Percentiles rank a stretch among this genome's conserved stretches.
Conservation (phyloP, 2,329 filamentous ascomycete genomes). For the Sporothrix globosa region DNA sequence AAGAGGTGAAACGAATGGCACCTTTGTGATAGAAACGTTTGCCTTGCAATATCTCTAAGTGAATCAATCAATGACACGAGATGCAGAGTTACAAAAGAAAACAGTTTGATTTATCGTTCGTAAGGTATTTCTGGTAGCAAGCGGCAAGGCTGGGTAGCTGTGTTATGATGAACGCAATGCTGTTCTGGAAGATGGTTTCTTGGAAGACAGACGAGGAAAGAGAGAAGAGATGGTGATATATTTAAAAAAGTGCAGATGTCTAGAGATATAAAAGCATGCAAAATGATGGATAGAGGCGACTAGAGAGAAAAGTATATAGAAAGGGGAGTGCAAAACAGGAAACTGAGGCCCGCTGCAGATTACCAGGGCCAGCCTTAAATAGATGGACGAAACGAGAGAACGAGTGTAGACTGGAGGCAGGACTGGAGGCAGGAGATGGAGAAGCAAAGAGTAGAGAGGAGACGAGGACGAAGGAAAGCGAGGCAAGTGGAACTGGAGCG, state of each 20-base stretch:
- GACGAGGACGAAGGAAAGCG: slow-evolving; percentile 11
- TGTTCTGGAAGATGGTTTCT: background rate
- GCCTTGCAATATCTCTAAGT: background rate
- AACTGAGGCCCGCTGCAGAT: background rate
- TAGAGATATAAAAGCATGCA: background rate
- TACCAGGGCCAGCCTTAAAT: slow-evolving; percentile 14
- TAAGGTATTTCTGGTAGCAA: background rate
- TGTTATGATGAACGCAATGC: background rate
- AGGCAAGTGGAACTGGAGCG: slow-evolving; percentile 11
- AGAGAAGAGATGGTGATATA: background rate
- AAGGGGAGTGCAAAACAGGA: background rate
- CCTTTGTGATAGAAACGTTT: background rate
- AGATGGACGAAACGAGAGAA: background rate
- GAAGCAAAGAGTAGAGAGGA: background rate
- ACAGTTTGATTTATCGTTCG: background rate
- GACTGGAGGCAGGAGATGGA: background rate
- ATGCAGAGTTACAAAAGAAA: background rate
- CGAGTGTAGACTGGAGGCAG: background rate
- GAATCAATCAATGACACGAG: background rate
- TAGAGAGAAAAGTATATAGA: background rate
- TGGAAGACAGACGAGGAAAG: background rate
- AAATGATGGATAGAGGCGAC: slow-evolving; percentile 2
- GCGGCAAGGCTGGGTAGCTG: background rate
- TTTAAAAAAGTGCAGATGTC: background rate
- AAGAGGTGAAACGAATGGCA: slow-evolving; percentile 6